Evolutionary conservation across 2,329 filamentous ascomycete species (phyloP).

Genomic region (Amphichorda felina): DNA sequence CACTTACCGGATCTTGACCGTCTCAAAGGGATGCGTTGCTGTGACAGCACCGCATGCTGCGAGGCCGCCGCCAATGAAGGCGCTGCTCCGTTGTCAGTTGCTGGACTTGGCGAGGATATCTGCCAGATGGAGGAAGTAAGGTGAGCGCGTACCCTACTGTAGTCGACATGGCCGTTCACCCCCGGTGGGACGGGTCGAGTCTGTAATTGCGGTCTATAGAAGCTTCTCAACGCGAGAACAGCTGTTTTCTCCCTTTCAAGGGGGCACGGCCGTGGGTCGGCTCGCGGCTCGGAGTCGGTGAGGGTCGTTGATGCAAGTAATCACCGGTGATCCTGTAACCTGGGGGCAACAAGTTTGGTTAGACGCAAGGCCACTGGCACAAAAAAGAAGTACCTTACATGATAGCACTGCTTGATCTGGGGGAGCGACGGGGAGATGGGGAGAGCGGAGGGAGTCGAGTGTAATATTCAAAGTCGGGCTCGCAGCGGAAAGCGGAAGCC

Average conservation of each 20-base stretch:
- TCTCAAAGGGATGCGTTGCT: conserved; percentile 96
- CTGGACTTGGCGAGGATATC: background rate
- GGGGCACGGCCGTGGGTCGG: no score
- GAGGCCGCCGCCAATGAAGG: conserved; percentile 91
- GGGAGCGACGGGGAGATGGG: background rate
- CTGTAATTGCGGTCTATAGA: background rate
- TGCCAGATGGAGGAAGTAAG: background rate
- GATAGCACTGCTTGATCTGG: no score
- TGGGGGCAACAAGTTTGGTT: no score
- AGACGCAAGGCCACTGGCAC: no score
- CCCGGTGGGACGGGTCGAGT: background rate
- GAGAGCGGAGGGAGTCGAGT: background rate
- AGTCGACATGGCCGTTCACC: conserved; percentile 33
- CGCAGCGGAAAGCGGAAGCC: conserved; percentile 1
- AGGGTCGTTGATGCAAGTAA: no score
- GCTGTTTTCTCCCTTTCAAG: background rate
- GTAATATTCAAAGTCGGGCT: background rate
- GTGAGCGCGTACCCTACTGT: conserved; percentile 26
- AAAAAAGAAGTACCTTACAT: no score
- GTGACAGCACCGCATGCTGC: conserved; percentile 96
- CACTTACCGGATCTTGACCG: conserved; percentile 87
- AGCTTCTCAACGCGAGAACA: background rate
- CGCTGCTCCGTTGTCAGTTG: conserved; percentile 32
- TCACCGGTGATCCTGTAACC: no score
- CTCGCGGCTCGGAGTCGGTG: no score